Base-by-base conservation (phyloP, 495 filamentous ascomycete species). In the Penicillium paxilli region DNA sequence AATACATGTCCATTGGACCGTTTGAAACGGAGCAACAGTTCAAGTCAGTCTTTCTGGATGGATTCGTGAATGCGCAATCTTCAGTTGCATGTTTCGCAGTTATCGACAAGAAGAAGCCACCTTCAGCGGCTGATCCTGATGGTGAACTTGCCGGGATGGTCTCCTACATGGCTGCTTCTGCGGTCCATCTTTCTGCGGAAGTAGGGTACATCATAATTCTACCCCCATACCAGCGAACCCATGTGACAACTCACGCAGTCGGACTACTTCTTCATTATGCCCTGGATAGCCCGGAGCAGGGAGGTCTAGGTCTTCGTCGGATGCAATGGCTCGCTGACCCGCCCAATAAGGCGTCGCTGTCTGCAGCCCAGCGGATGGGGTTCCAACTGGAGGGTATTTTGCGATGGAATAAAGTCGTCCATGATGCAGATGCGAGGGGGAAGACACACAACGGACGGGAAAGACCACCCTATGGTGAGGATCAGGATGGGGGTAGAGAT, bases 71-170 rank as follows among this genome's bases (percentile, higher is more conserved):
- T 63, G 32, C n/a, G 47, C 6, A 65, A 60, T 11, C 63, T 37
- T 5, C 47, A 45, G 5, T 58, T 58, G 14, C 57, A 59, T 20
- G 45, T 59, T 65, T 60, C 28, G 59, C 63, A 7, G 55, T 65
- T 1, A 60, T 65, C 14, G 63, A 65, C 53, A 60, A 55, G 35
- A 60, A 53, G 6, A 44, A 49, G 5, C 50, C 54, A 2, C 11
- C 63, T 6, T 63, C 59, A 0, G 0, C 44, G 6, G 59, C 56
- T 17, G 63, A 65, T 12, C n/a, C 44, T 0, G 59, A 65, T 44
- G 63, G 63, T 9, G 63, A 65, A 49, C 30, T 65, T 1, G 54
- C 63, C 4, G 59, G 63, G 5, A 63, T 57, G 6, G 38, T 65
- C 5, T 60, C 55, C 22, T 62, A 57, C 35, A 59, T 63, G 14